Percentiles rank a stretch among this genome's conserved stretches.
These are phyloP conservation scores for Stentor coeruleus DNA, from an alignment of 73 alveolate genomes.

Conservation along the genomic window DNA sequence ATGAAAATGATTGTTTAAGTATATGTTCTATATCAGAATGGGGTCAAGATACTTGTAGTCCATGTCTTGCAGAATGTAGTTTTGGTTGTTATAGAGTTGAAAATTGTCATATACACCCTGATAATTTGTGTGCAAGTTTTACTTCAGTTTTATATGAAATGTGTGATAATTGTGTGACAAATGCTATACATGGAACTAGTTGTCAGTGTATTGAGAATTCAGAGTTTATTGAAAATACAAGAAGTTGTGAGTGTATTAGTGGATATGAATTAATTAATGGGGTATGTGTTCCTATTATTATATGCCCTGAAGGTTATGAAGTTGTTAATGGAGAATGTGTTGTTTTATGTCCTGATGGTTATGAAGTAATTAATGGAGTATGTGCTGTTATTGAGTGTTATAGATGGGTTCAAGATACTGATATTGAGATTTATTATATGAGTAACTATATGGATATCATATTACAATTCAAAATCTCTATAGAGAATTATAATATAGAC, in stretches of 20 bases:
- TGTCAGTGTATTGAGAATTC: not conserved
- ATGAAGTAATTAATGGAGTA: too few species aligned
- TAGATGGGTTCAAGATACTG: not conserved
- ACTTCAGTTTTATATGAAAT: not conserved
- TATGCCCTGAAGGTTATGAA: too few species aligned
- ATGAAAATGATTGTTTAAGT: not conserved
- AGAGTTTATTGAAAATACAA: not conserved
- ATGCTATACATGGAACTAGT: not conserved
- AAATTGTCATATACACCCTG: not conserved
- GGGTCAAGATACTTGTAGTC: not conserved
- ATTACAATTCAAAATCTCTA: too few species aligned
- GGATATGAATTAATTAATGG: too few species aligned
- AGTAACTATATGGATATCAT: not conserved
- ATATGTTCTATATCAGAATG: not conserved
- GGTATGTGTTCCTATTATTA: too few species aligned
- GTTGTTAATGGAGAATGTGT: too few species aligned
- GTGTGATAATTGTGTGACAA: not conserved
- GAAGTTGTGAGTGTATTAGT: too few species aligned
- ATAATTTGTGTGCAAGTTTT: not conserved
- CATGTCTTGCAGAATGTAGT: not conserved
- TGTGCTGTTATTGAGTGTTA: too few species aligned
- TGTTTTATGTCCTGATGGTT: too few species aligned
- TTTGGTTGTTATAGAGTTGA: not conserved
- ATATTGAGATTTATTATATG: too few species aligned
- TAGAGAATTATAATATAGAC: not conserved